Evolutionary conservation across 805 yeast genomes (phyloP), one percentile per base, ranked within the genome.

Genomic region (Jamesozyma lodderae): DNA sequence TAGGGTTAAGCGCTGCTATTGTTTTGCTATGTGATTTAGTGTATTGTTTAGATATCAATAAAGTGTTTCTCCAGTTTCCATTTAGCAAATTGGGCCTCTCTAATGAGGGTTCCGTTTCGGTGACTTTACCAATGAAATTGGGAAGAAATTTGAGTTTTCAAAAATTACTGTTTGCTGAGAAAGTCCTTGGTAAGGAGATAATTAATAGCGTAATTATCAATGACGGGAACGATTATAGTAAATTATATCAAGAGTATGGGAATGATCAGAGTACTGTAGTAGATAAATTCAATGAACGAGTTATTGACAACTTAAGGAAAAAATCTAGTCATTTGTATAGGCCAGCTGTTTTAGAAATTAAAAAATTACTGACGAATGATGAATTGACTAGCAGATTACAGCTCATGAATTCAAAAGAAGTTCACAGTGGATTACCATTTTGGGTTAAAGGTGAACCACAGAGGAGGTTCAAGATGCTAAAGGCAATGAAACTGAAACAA

Each of bases 31-130:
- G 82, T 59, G 96, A 86, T 60, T 67, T 86, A 42, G 68, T 86
- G 8, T 85, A 83, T 53, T 79, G 80, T 11, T 72, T 69, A 47
- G 36, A 40, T 36, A 14, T 31, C 2, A 75, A 78, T 49, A 72
- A 69, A 11, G 70, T 73, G 35, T 72, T 77, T 42, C 53, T 85
- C 44, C 70, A 79, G 51, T 70, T 78, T 13, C 95, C 96, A 6
- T 86, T 86, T 60, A 76, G 87, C 31, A 81, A 79, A 53, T 69
- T 86, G 48, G 94, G 95, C 2, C 70, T 86, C 48, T 87, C 82
- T 2, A 75, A 81, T 43, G 96, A 86, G 59, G 94, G 95, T 40
- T 83, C 79, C 4, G 64, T 84, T 1, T 74, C 85, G 13, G 71
- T 77, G 7, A 74, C 90, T 4, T 67, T 86, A 37, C 76, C 82